Conservation (phyloP, 768 basidiomycete species). For the Mycena albidolilacea region DNA sequence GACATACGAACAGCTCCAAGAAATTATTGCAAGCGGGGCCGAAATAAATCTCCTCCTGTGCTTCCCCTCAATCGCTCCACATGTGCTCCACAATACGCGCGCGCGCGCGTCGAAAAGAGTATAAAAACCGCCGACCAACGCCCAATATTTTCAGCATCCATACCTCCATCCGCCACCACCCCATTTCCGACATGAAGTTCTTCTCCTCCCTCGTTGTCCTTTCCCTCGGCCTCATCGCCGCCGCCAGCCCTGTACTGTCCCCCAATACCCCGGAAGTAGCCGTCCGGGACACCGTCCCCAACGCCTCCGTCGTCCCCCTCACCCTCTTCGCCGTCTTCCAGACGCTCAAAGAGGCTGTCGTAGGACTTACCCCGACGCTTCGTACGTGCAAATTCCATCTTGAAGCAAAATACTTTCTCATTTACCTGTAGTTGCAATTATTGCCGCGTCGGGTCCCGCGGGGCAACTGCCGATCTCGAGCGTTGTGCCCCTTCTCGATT, state of each 20-base stretch:
- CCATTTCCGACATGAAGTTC: not conserved
- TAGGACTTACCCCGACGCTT: constrained; percentile 1
- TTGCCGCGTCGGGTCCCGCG: not conserved
- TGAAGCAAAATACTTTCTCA: not conserved
- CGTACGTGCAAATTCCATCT: not conserved
- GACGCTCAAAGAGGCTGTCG: not conserved
- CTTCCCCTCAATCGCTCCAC: too few relatives aligned
- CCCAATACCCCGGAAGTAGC: not conserved
- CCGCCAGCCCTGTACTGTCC: too few relatives aligned
- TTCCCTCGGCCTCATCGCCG: too few relatives aligned
- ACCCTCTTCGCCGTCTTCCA: constrained; percentile 29
- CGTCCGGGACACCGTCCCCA: not conserved
- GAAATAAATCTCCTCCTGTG: too few relatives aligned
- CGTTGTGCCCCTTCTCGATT: constrained; percentile 4
- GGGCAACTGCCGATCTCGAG: not conserved
- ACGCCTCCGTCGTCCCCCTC: constrained; percentile 13
- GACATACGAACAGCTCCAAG: not conserved
- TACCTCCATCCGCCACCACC: too few relatives aligned
- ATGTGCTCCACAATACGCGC: too few relatives aligned
- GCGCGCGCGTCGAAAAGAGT: too few relatives aligned
- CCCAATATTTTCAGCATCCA: too few relatives aligned
- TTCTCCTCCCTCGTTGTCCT: too few relatives aligned
- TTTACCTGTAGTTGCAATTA: constrained; percentile 9
- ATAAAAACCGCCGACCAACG: too few relatives aligned
- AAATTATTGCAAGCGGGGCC: too few relatives aligned